A percentile compares a stretch with the other conserved stretches of the same genome.
Conservation (phyloP, 352 stramenopile genomes). For the Phytophthora quininea region DNA sequence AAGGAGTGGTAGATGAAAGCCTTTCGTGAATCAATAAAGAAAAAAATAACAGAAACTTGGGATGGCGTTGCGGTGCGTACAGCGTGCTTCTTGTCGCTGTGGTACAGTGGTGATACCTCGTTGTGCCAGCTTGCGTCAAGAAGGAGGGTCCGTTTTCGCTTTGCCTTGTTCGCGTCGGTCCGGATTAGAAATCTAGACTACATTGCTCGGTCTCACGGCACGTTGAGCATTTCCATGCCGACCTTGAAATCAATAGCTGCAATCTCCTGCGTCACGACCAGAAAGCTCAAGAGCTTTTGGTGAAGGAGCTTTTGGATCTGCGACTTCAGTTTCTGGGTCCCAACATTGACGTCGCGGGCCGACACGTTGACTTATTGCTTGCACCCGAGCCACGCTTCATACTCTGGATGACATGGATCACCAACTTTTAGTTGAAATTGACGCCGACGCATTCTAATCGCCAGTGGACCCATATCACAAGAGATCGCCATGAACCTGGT, state of each 20-base stretch:
- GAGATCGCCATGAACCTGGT: constrained; percentile 35
- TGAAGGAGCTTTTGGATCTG: too few species aligned
- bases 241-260: too few species aligned
- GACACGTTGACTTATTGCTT: background rate
- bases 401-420: constrained; percentile 14
- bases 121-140: too few species aligned
- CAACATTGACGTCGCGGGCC: too few species aligned
- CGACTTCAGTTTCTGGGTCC: too few species aligned
- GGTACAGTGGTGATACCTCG: constrained; percentile 43
- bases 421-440: constrained; percentile 33
- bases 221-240: too few species aligned
- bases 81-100: constrained; percentile 57
- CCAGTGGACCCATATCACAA: constrained; percentile 19
- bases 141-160: too few species aligned
- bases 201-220: too few species aligned
- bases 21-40: constrained; percentile 26
- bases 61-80: constrained; percentile 25
- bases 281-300: too few species aligned
- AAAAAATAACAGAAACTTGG: constrained; percentile 23
- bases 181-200: too few species aligned
- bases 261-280: too few species aligned
- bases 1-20: constrained; percentile 5
- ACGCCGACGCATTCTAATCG: constrained; percentile 26
- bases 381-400: constrained; percentile 41
- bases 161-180: too few species aligned